Base-by-base conservation (phyloP, 805 yeast species). In the Cyberlindnera mississippiensis region DNA sequence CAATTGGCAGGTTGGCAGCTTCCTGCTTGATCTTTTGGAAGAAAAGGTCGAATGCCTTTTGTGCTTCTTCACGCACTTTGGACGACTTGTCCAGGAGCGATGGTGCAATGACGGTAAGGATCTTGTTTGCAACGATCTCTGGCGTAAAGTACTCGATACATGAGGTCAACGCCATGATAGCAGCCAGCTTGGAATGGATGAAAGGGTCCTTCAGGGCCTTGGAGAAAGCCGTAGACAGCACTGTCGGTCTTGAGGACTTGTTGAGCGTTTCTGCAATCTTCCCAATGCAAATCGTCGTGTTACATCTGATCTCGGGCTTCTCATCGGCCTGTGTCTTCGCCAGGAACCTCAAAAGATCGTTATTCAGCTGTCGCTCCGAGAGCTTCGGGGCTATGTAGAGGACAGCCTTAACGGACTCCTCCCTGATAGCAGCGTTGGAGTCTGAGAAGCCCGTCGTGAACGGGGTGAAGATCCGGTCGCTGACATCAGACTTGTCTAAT, bases 391-490 rank as follows among this genome's bases (percentile, higher is more conserved):
- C 77, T 20, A 90, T 64, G 8, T 57, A 56, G 4, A 78, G 66
- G 2, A 80, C 75, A 3, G 88, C 76, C 37, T 81, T 82, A 29
- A 91, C 67, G 0, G 97, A 85, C 39, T 82, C 86, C 50, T 85
- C 85, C 48, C 97, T 69, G 31, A 91, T 78, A n/a, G 82, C 72
- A 4, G 80, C 75, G 57, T 87, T 90, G 1, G 93, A 78, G 59
- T 91, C 99, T 27, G 81, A 77, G 54, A 91, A 84, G 0, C 99
- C 98, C 14, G 83, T 78, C n/a, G 82, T 64, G 52, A 85, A 69
- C 36, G 73, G 73, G 9, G 77, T 76, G 60, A 85, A 87, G 1
- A 93, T 72, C 50, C 76, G 79, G 49, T 74, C 80, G 49, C 82
- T 82, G 4, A 90, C 75, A 24, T 83, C 87, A 33, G 73, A 62